phyloP scores from a whole-genome alignment of 805 yeast species.

The Pichia membranifaciens region DNA sequence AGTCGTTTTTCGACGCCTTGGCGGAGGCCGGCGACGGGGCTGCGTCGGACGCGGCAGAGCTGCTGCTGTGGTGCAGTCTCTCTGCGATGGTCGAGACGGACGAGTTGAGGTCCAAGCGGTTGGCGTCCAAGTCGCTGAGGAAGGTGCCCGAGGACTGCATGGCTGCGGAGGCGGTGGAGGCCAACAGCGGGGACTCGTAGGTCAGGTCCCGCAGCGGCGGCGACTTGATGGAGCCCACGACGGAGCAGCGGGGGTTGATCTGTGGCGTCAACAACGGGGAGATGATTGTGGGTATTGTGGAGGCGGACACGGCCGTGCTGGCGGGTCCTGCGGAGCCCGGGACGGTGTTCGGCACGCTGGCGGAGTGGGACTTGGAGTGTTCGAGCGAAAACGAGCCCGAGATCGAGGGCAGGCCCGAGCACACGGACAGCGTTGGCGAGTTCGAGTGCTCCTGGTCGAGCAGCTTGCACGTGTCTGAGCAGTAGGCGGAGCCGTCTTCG shows the following conservation, averaged over 20 bases:
- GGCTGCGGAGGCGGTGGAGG: slow-evolving; percentile 8
- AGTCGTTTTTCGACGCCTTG: background rate
- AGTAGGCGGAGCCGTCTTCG: slow-evolving; percentile 28
- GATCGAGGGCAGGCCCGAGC: slow-evolving; percentile 16
- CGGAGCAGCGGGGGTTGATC: slow-evolving; percentile 13
- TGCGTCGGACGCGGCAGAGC: too few relatives aligned
- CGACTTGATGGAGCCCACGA: slow-evolving; percentile 17
- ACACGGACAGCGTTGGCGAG: slow-evolving; percentile 23
- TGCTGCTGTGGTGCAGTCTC: background rate
- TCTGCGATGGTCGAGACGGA: slow-evolving; percentile 5
- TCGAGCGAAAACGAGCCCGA: slow-evolving; percentile 13
- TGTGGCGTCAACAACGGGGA: slow-evolving; percentile 31
- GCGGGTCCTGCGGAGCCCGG: background rate
- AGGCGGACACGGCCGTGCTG: background rate
- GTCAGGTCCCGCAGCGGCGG: slow-evolving; percentile 24
- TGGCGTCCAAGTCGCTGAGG: slow-evolving; percentile 25
- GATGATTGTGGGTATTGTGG: slow-evolving; percentile 15
- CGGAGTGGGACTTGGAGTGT: slow-evolving; percentile 3
- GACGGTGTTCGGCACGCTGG: background rate
- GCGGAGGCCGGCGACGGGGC: background rate
- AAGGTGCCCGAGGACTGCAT: slow-evolving; percentile 8
- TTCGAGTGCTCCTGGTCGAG: slow-evolving; percentile 21
- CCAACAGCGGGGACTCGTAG: slow-evolving; percentile 29
- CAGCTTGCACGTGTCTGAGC: slow-evolving; percentile 28
- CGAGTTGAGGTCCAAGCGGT: slow-evolving; percentile 27